Percentiles rank a stretch among this genome's conserved stretches.
These are phyloP conservation scores for Aaosphaeria pasadenensis DNA, from an alignment of 2,329 filamentous ascomycete genomes.

Conservation along the genomic window DNA sequence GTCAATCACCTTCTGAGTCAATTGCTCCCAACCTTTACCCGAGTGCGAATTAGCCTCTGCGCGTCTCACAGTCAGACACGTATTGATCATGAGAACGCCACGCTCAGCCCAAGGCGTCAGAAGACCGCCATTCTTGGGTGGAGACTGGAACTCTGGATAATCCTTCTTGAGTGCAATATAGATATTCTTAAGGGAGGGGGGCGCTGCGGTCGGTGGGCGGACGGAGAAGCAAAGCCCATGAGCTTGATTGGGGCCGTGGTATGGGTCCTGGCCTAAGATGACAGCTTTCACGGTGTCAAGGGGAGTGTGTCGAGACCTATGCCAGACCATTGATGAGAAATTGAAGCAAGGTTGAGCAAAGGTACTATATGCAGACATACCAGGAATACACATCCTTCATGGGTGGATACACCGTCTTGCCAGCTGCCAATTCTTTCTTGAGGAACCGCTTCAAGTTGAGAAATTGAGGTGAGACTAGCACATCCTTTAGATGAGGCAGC, in stretches of 20 bases:
- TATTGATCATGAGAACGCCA: conserved; percentile 90
- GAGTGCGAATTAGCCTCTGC: conserved; percentile 85
- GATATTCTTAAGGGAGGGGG: conserved; percentile 90
- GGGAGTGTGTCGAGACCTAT: conserved; percentile 89
- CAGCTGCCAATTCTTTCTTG: conserved; percentile 68
- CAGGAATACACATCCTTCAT: conserved; percentile 90
- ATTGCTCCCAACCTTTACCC: conserved; percentile 84
- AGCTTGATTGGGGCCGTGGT: conserved; percentile 93
- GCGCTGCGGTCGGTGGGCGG: conserved; percentile 80
- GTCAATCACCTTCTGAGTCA: conserved; percentile 91
- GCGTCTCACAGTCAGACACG: conserved; percentile 87
- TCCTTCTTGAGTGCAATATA: conserved; percentile 85
- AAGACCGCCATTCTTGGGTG: conserved; percentile 74
- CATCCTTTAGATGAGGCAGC: conserved; percentile 84
- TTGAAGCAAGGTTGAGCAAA: neutral
- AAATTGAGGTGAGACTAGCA: conserved; percentile 75
- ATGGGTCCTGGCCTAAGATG: conserved; percentile 93
- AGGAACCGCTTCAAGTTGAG: conserved; percentile 85
- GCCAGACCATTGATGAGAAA: neutral
- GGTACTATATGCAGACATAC: conserved; percentile 49
- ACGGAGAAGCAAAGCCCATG: conserved; percentile 97
- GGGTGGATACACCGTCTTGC: conserved; percentile 83
- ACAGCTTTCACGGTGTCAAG: conserved; percentile 87
- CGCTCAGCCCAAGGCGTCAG: conserved; percentile 92
- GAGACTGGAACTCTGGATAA: conserved; percentile 75